Base-by-base conservation (phyloP, 495 filamentous ascomycete genomes). In the Aspergillus sclerotioniger region DNA sequence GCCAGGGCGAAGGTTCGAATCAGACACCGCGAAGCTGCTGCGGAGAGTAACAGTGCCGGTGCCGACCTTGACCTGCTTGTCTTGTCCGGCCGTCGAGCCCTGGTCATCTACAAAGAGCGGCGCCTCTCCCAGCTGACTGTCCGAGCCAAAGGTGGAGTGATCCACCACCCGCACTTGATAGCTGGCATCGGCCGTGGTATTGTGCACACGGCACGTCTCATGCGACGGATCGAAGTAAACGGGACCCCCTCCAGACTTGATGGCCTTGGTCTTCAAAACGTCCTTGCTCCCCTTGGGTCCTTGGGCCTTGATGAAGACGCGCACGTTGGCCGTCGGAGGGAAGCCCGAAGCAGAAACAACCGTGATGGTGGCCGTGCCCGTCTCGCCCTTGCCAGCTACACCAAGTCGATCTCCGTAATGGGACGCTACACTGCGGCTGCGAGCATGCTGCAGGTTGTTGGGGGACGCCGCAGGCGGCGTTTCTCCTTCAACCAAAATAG, bases 41-140 rank as follows among this genome's bases (percentile, higher is more conserved):
- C 82, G 86, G 50, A 95, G 71, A 1, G 80, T 75, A 15, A 94
- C 86, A 2, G 68, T 80, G 9, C 91, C 90, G 19, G 70, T 75
- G 12, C 92, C 92, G 52, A 89, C 83, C 16, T 70, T 76, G 31
- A 98, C 73, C 13, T 79, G 63, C 79, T 92, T 96, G 62, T 96
- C 91, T 39, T 82, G 79, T 17, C 86, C 85, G 2, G 77, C 74
- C 20, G 70, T 64, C 1, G 77, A 75, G 15, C 86, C 85, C 55
- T 87, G 86, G 65, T 98, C 92, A 54, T 90, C 90, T 13, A 98
- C 86, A 66, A 95, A 92, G 77, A 96, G 96, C n/a, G 87, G 61
- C 0, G 79, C 82, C 62, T 98, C 92, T 44, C 94, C 94, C 9
- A 98, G 78, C 29, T 84, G 79, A 45, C 88, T 84, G 64, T 96